Evolutionary conservation across 2,329 filamentous ascomycete genomes (phyloP), one percentile per base, ranked within the genome.

Genomic region (Aspergillus aculeatinus): DNA sequence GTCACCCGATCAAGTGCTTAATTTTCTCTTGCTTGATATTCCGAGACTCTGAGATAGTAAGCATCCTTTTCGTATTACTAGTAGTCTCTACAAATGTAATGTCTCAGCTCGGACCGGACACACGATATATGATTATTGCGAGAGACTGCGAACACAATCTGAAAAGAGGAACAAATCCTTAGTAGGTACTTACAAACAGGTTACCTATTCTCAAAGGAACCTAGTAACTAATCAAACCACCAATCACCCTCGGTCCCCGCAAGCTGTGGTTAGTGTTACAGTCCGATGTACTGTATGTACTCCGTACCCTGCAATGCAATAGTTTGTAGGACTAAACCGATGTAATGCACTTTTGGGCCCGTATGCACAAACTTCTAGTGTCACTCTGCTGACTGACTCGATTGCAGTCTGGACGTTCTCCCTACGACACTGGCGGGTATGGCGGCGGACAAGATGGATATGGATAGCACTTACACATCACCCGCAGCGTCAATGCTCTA

Each of bases 361-460:
- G 39, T 19, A 44, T 44, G 39, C 39, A 44, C 39, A 44, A 44
- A 19, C 16, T 35, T 5, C 25, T 33, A 48, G 53, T 48, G 42
- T 48, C 53, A 55, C 44, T 55, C 27, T 53, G 51, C 51, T 27
- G 25, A 48, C 44, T 29, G 39, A 48, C 53, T 29, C 53, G 27
- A 55, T 55, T 55, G 14, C n/a, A 55, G 31, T 55, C 44, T 31
- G 42, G 53, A 33, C 53, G 27, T 55, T 39, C 25, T 31, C 42
- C 53, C 48, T 55, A 31, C 19, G 23, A 55, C 53, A 48, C 42
- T 48, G 53, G 53, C 53, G 53, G 39, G 25, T 55, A 55, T 48
- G 42, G 53, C 53, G 53, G 42, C 27, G 7, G 27, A 29, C 19
- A 42, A 48, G 23, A 23, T 23, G 23, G 23, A 48, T n/a, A 29